Evolutionary conservation across 2,329 filamentous ascomycete species (phyloP), one percentile per base, ranked within the genome.

Genomic region (Penicillium rolfsii): DNA sequence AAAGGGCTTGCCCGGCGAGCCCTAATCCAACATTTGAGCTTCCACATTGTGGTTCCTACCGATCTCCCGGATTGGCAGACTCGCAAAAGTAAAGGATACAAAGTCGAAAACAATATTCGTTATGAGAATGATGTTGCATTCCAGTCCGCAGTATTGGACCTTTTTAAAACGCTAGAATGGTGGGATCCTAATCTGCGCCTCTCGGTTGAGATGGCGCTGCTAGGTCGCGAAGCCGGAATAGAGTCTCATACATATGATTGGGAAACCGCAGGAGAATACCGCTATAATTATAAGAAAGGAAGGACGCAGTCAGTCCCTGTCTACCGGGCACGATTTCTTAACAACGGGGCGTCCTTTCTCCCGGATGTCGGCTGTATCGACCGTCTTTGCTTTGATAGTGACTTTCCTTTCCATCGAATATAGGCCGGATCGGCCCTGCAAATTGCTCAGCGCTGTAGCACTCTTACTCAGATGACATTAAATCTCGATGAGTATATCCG

Each of bases 311-410:
- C 54, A 22, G 46, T 61, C 11, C 48, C 50, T 45, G 61, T 61
- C 12, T 67, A 66, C 19, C 53, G 64, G n/a, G 64, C 62, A n/a
- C 45, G 19, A 3, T 67, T 67, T 14, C 24, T 48, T 2, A 12
- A 64, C 3, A 28, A 57, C 35, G 52, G 48, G 12, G 55, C 45
- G 16, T 58, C 54, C n/a, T 24, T 52, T 61, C 52, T 57, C 24
- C n/a, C 54, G 6, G 54, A 40, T 46, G 38, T 64, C 46, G 43
- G 35, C 14, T 61, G 50, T 14, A 52, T 58, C 38, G 55, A 52
- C 14, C 52, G 52, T 52, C 50, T 61, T 40, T 54, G 28, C 30
- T 61, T 58, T 43, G 26, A 49, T 26, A 33, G 11, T 33, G 30
- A 33, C 9, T 33, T 33, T 33, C 30, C 8, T 33, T 33, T 33